These are phyloP conservation scores for Vitrella brassicaformis DNA, from an alignment of 73 alveolate genomes.

Conservation along the genomic window DNA sequence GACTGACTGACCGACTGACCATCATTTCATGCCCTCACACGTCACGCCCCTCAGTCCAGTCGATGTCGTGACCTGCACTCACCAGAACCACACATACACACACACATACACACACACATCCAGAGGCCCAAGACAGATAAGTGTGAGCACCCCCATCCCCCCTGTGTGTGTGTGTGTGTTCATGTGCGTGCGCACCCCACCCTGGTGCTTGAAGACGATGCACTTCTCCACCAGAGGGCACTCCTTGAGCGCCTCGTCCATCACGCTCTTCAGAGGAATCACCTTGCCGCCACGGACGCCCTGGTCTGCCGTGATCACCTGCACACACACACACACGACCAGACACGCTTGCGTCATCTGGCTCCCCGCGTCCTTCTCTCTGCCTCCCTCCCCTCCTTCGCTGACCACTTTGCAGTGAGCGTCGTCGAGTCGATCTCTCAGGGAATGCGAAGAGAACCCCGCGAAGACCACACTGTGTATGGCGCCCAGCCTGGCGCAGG, in stretches of 20 bases:
- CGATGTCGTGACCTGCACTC: too few relatives aligned
- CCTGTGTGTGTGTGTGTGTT: not conserved
- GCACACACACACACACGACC: too few relatives aligned
- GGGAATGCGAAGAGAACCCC: slow-evolving; percentile 91
- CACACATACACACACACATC: not conserved
- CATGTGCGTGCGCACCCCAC: not conserved
- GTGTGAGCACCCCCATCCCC: not conserved
- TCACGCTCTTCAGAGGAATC: slow-evolving; percentile 13
- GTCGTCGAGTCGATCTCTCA: slow-evolving; percentile 70
- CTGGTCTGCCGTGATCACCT: slow-evolving; percentile 29
- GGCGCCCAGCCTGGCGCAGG: slow-evolving; percentile 98
- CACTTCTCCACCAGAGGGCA: not conserved
- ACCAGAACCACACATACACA: too few relatives aligned
- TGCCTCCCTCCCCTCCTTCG: too few relatives aligned
- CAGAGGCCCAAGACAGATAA: not conserved
- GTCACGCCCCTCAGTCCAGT: too few relatives aligned
- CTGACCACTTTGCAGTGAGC: not conserved
- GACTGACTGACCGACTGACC: too few relatives aligned
- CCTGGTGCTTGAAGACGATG: not conserved
- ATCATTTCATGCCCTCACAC: too few relatives aligned
- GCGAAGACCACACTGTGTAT: slow-evolving; percentile 98
- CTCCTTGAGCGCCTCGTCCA: slow-evolving; percentile 1
- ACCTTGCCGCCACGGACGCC: slow-evolving; percentile 31
- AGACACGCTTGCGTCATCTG: too few relatives aligned
- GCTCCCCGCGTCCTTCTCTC: too few relatives aligned